These are phyloP conservation scores for Prunus campanulata DNA, from an alignment of 306 rosid species.

Conservation along the genomic window DNA sequence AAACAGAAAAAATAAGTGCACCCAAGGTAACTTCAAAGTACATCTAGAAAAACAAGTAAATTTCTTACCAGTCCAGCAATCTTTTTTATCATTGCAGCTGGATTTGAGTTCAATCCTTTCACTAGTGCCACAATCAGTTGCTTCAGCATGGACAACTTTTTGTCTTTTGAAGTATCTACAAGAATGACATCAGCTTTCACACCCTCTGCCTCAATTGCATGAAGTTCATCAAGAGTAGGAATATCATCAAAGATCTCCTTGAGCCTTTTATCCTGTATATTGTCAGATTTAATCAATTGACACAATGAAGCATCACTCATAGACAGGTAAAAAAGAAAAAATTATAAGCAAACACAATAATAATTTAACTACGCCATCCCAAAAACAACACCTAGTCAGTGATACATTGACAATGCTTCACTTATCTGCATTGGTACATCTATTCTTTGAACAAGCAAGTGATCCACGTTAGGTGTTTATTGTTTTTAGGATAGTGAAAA, in stretches of 20 bases:
- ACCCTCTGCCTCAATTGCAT: slow-evolving; percentile 73
- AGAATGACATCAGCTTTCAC: slow-evolving; percentile 81
- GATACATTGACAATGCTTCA: neutral
- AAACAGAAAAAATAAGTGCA: neutral
- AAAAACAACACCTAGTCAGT: neutral
- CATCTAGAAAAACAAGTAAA: neutral
- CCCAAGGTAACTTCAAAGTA: neutral
- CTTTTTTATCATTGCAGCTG: slow-evolving; percentile 87
- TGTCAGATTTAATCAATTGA: slow-evolving; percentile 9
- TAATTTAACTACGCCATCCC: neutral
- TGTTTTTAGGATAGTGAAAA: neutral
- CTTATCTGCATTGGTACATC: neutral
- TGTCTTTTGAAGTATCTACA: slow-evolving; percentile 86
- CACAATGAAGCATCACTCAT: neutral
- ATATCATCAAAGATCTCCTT: slow-evolving; percentile 76
- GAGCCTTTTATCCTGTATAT: slow-evolving; percentile 80
- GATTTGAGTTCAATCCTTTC: slow-evolving; percentile 88
- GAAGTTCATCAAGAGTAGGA: slow-evolving; percentile 89
- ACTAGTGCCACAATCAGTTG: slow-evolving; percentile 76
- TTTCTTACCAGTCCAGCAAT: slow-evolving; percentile 85
- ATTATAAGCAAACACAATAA: neutral
- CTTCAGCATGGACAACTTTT: slow-evolving; percentile 89
- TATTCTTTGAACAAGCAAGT: neutral
- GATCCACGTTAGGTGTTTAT: neutral
- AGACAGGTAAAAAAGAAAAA: neutral